These are phyloP conservation scores for Ilyonectria destructans DNA, from an alignment of 2,329 filamentous ascomycete genomes.

Conservation along the genomic window DNA sequence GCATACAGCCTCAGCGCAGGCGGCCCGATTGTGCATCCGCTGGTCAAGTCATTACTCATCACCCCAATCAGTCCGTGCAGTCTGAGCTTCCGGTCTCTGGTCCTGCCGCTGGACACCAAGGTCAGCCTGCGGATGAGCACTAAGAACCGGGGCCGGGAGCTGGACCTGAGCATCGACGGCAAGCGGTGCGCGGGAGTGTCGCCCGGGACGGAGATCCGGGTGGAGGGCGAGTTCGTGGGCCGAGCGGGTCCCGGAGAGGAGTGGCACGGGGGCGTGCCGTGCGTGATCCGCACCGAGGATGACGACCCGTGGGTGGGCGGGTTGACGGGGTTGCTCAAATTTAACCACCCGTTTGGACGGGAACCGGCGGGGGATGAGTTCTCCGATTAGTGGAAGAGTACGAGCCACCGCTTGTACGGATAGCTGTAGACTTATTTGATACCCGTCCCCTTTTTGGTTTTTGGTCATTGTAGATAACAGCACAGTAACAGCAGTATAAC, in stretches of 20 bases:
- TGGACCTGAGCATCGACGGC: constrained; percentile 87
- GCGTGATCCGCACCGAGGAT: constrained; percentile 83
- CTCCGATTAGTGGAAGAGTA: constrained; percentile 40
- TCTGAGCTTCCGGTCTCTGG: constrained; percentile 91
- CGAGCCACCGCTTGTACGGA: not conserved
- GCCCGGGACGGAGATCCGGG: constrained; percentile 87
- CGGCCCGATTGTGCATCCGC: constrained; percentile 93
- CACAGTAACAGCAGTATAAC: not conserved
- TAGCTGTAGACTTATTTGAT: constrained; percentile 22
- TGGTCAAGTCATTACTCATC: constrained; percentile 89
- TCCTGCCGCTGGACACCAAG: constrained; percentile 88
- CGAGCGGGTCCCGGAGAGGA: constrained; percentile 59
- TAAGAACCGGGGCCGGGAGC: constrained; percentile 82
- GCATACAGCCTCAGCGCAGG: constrained; percentile 96
- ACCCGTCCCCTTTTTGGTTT: constrained; percentile 16
- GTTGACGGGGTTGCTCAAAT: constrained; percentile 93
- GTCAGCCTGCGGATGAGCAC: constrained; percentile 87
- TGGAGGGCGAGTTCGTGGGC: constrained; percentile 88
- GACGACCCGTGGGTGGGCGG: constrained; percentile 98
- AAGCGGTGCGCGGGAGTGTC: constrained; percentile 77
- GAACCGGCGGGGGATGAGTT: constrained; percentile 53
- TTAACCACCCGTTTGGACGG: constrained; percentile 93
- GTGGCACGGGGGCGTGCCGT: constrained; percentile 88
- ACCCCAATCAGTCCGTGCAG: constrained; percentile 96
- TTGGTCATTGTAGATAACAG: not conserved